Conservation (phyloP, 2,329 filamentous ascomycete genomes). For the Cercospora brassicicola region DNA sequence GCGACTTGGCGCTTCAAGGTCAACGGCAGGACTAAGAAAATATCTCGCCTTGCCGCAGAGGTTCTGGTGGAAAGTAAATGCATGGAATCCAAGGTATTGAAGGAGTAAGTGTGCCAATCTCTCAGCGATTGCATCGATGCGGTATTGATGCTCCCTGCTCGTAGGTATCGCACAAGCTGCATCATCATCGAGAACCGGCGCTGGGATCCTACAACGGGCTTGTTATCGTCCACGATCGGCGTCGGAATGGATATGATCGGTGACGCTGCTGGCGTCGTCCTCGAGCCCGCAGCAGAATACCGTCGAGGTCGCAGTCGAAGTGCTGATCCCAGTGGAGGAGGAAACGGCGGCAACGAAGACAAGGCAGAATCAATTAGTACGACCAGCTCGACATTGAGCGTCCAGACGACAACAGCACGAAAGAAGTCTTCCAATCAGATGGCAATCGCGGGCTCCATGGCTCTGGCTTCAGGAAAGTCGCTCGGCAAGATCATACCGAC, state of each 20-base stretch:
- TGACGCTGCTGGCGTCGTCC: neutral
- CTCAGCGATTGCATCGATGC: neutral
- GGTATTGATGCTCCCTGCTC: neutral
- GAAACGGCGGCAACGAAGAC: neutral
- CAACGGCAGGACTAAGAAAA: conserved; percentile 43
- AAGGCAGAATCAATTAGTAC: neutral
- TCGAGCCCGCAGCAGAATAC: neutral
- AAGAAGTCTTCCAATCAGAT: neutral
- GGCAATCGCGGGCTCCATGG: conserved; percentile 12
- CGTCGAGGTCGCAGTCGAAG: neutral
- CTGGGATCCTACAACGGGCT: neutral
- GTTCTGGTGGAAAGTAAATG: conserved; percentile 62
- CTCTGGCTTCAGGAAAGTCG: conserved; percentile 30
- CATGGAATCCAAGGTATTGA: conserved; percentile 39
- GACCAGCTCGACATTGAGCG: neutral
- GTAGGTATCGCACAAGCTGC: neutral
- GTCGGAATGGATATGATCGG: neutral
- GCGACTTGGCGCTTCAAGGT: conserved; percentile 66
- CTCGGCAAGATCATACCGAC: conserved; percentile 33
- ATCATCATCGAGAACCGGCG: neutral
- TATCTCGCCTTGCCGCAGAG: conserved; percentile 66
- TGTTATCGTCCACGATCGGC: neutral
- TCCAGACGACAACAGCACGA: neutral
- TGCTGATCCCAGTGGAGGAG: neutral
- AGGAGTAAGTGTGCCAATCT: neutral